These are phyloP conservation scores for Sporothrix humicola DNA, from an alignment of 2,329 filamentous ascomycete species.

Conservation along the genomic window DNA sequence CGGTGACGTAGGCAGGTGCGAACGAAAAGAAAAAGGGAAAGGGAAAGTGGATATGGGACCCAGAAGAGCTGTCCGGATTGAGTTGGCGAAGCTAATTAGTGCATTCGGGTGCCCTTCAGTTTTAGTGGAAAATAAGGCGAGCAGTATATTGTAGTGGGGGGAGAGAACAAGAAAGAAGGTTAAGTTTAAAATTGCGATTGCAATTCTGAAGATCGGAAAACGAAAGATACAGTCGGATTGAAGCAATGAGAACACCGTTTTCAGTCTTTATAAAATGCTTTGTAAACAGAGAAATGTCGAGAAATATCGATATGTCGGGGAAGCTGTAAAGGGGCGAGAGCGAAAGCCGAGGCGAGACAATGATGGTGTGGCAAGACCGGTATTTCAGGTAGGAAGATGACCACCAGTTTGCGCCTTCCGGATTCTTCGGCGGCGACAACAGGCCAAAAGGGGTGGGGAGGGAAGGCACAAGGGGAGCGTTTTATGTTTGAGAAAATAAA, in stretches of 20 bases:
- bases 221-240: too few relatives aligned
- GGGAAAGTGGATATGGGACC: slow-evolving; percentile 11
- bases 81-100: slow-evolving; percentile 3
- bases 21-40: not conserved
- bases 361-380: slow-evolving; percentile 8
- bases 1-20: slow-evolving; percentile 24
- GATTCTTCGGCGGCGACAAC: slow-evolving; percentile 17
- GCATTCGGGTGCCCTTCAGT: not conserved
- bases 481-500: not conserved
- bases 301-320: not conserved
- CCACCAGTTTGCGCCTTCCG: slow-evolving; percentile 22
- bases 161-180: not conserved
- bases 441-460: not conserved
- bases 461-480: slow-evolving; percentile 6
- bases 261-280: not conserved
- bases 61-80: slow-evolving; percentile 21
- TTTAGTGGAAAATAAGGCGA: slow-evolving; percentile 7
- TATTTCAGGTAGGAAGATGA: not conserved
- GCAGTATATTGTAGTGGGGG: not conserved
- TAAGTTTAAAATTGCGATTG: not conserved
- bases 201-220: not conserved
- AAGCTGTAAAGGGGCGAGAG: slow-evolving; percentile 1
- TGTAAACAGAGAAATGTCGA: not conserved
- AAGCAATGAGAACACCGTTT: not conserved
- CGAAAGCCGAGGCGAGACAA: not conserved